These are phyloP conservation scores for Thielaviopsis musarum DNA, from an alignment of 2,329 filamentous ascomycete species.

Conservation along the genomic window DNA sequence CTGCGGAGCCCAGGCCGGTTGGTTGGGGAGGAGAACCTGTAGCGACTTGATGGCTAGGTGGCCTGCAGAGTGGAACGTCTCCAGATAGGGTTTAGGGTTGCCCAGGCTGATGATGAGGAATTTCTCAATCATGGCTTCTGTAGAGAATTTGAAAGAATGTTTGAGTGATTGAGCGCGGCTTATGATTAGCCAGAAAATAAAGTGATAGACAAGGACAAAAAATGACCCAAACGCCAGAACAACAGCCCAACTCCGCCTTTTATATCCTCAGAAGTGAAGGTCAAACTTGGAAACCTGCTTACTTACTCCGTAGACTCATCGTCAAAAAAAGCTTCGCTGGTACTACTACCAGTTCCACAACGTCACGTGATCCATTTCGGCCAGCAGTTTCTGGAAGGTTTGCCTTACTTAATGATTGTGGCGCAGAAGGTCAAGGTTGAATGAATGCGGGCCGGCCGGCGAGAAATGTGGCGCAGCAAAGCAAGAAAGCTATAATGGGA, in stretches of 20 bases:
- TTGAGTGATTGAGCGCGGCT: too few relatives aligned
- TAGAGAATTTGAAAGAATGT: neutral
- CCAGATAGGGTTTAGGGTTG: slow-evolving; percentile 59
- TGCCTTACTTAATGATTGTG: neutral
- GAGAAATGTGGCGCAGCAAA: neutral
- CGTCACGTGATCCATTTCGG: neutral
- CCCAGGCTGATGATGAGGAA: slow-evolving; percentile 78
- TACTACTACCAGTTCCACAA: neutral
- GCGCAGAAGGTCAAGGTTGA: neutral
- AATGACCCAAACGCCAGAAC: neutral
- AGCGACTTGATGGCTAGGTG: slow-evolving; percentile 57
- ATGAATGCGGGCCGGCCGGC: neutral
- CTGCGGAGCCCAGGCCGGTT: slow-evolving; percentile 32
- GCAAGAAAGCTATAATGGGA: neutral
- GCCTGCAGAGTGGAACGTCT: slow-evolving; percentile 75
- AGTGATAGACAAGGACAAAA: neutral
- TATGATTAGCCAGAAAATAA: too few relatives aligned
- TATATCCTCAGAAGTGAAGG: neutral
- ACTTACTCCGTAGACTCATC: neutral
- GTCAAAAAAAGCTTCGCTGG: neutral
- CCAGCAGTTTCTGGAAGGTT: neutral
- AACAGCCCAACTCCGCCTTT: neutral
- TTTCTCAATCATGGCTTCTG: slow-evolving; percentile 19
- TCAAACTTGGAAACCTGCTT: neutral
- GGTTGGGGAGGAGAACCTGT: slow-evolving; percentile 26